These are phyloP conservation scores for Myriosclerotinia scirpicola DNA, from an alignment of 2,329 filamentous ascomycete species.

Conservation along the genomic window DNA sequence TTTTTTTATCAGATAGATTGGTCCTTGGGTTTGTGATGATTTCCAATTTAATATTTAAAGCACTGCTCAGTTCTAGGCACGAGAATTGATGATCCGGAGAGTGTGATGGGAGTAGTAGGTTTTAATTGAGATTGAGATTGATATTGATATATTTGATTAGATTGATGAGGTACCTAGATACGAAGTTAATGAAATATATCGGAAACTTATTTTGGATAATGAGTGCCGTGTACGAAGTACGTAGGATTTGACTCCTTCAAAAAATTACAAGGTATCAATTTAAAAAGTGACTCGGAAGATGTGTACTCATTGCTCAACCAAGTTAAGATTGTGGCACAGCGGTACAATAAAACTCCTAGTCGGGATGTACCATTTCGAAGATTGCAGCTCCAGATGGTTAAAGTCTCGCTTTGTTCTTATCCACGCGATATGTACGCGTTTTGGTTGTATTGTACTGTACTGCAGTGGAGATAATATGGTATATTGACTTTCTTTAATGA, in stretches of 20 bases:
- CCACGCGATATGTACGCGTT: slow-evolving; percentile 4
- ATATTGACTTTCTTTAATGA: not conserved
- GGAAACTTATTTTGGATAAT: no score
- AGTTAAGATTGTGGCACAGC: not conserved
- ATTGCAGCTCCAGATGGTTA: no score
- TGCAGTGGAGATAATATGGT: not conserved
- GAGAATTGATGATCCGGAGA: slow-evolving; percentile 1
- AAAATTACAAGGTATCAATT: not conserved
- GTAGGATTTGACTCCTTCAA: no score
- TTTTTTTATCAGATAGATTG: slow-evolving; percentile 1
- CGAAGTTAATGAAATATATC: no score
- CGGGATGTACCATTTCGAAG: not conserved
- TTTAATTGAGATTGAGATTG: not conserved
- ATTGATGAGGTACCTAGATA: not conserved
- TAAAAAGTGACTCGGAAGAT: not conserved
- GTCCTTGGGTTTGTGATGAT: not conserved
- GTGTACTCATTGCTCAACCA: not conserved
- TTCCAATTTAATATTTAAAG: not conserved
- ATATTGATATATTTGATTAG: not conserved
- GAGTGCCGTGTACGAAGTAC: no score
- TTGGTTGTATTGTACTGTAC: not conserved
- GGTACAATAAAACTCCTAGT: not conserved
- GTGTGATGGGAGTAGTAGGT: not conserved
- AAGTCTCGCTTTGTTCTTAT: not conserved
- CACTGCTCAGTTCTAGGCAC: slow-evolving; percentile 2